A percentile compares a stretch with the other conserved stretches of the same genome.
Conservation (phyloP, 805 yeast genomes). For the Lipomyces yamanashiensis region DNA sequence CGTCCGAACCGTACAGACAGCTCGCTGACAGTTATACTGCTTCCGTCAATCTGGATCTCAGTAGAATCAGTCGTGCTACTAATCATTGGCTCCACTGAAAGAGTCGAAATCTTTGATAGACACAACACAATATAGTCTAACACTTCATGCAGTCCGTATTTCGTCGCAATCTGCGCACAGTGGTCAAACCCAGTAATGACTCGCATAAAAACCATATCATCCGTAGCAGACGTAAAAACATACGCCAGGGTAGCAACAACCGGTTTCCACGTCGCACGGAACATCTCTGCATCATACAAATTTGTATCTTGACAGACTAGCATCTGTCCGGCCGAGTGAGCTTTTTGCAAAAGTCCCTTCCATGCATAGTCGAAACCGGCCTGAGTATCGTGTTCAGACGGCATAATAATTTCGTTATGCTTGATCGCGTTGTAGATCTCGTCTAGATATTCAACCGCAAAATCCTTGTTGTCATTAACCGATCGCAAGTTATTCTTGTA, state of each 20-base stretch:
- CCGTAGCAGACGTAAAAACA: slow-evolving; percentile 85
- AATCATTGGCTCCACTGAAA: slow-evolving; percentile 50
- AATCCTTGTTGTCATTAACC: slow-evolving; percentile 71
- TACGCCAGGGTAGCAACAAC: slow-evolving; percentile 73
- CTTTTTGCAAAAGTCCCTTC: slow-evolving; percentile 45
- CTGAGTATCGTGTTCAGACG: slow-evolving; percentile 93
- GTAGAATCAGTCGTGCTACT: slow-evolving; percentile 37
- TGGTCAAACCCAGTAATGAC: slow-evolving; percentile 89
- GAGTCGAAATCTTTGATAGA: slow-evolving; percentile 70
- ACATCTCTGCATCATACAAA: slow-evolving; percentile 73
- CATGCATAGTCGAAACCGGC: slow-evolving; percentile 85
- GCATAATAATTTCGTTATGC: slow-evolving; percentile 91
- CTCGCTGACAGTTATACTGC: slow-evolving; percentile 73
- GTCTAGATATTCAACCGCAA: slow-evolving; percentile 82
- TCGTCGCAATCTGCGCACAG: slow-evolving; percentile 74
- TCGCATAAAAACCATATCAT: slow-evolving; percentile 84
- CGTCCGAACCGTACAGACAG: slow-evolving; percentile 82
- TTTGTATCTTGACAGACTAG: slow-evolving; percentile 28
- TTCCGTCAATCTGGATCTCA: slow-evolving; percentile 57
- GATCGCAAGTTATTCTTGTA: slow-evolving; percentile 82
- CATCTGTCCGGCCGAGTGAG: slow-evolving; percentile 37
- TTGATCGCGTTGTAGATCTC: slow-evolving; percentile 79
- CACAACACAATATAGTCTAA: slow-evolving; percentile 70
- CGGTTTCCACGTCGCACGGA: slow-evolving; percentile 63
- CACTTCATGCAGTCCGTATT: slow-evolving; percentile 58